Base-by-base conservation (phyloP, 306 rosid genomes). In the Cyclanthera cordifolia region DNA sequence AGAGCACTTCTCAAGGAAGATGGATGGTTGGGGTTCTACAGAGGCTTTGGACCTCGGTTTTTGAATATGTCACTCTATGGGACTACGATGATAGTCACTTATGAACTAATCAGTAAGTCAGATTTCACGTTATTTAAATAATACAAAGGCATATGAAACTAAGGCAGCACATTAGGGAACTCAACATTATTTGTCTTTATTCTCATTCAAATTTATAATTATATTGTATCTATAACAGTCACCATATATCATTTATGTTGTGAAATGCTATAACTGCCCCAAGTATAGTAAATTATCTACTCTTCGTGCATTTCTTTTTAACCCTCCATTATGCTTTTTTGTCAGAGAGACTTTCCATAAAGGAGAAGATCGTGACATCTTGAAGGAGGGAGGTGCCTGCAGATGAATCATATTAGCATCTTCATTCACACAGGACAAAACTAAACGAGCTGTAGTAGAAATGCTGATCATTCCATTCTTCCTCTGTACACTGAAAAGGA, bases 21-120 rank as follows among this genome's bases (percentile, higher is more conserved):
- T 83, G 97, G 97, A 17, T 88, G 95, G 95, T 25, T 87, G 94
- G 97, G 97, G 6, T 88, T 88, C 79, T 91, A 91, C 72, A 59
- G 94, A 72, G 97, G 97, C 5, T 91, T 91, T 73, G 91, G 91
- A 72, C 95, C 89, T 61, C 86, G 97, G 46, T 91, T 88, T 73
- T 79, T 91, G 66, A 86, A 91, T 45, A 88, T 90, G 95, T 83
- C 97, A 57, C 86, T 90, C 49, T 90, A 88, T 57, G 94, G 95
- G 79, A 88, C 97, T 4, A 86, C 94, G 4, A 88, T 88, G 95
- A 88, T 90, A 23, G 89, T 90, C 69, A 90, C 97, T 50, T 90
- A 90, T 52, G 97, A 90, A 85, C 75, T 90, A 49, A 86, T 90
- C 74, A 88, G 97, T 90, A 84, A 72, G 95, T 74, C 67, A 7